Base-by-base conservation (phyloP, 805 yeast species). In the Cyberlindnera mrakii region DNA sequence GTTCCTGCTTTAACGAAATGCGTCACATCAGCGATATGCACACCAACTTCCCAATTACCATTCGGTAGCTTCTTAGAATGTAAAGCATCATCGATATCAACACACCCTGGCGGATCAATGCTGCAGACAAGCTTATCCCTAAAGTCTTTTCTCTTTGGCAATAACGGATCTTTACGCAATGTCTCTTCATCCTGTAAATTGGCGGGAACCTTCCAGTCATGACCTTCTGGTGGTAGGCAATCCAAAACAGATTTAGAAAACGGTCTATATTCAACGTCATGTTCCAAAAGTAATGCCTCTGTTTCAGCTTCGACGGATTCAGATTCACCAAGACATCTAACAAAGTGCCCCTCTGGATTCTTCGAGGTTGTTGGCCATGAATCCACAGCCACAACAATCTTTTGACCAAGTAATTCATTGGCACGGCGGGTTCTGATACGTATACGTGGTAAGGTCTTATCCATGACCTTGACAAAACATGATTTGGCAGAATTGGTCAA, bases 1-100 rank as follows among this genome's bases (percentile, higher is more conserved):
- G 96, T 88, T 49, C 82, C 84, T 0, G 99, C 83, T 64, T 89
- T 88, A 37, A 93, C 99, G 59, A 93, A 93, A 66, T 93, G 96
- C 1, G 98, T 87, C 27, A 93, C 99, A 66, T 93, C 99, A 9
- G 99, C 99, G 68, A 93, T 93, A 60, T 93, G 99, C 27, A 93
- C 99, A 58, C 99, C 99, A 44, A 93, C 96, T 62, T 93, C 96
- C 70, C 77, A 89, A 60, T 91, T 87, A 0, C 99, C 99, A 62
- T 93, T 93, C 2, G 96, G 89, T 39, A 93, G 72, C 42, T 62
- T 60, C 49, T 75, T 69, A 0, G 98, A 98, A 60, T 93, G 99
- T 39, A 93, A 70, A 1, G 99, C 99, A 69, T 93, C 96, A 69
- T 93, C 99, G 57, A 93, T 93, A 77, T 93, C 99, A 51, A 90